A percentile compares a stretch with the other conserved stretches of the same genome.
Evolutionary conservation across 805 yeast genomes (phyloP).

Genomic region (Wickerhamia fluorescens): DNA sequence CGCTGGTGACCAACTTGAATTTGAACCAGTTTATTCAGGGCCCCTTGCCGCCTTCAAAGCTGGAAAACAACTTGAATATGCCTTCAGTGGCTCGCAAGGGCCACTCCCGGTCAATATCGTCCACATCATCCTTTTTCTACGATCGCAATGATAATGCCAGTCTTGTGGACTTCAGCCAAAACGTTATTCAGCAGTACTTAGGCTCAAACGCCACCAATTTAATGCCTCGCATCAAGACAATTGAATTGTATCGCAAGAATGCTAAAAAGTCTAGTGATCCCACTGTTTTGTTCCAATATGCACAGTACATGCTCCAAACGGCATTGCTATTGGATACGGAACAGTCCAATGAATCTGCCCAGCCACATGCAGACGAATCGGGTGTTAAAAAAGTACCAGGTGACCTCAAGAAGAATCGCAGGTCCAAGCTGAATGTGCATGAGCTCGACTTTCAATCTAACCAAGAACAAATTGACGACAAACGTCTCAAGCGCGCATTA

Average conservation of each 20-base stretch:
- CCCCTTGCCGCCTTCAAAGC: slow-evolving; percentile 11
- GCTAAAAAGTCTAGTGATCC: slow-evolving; percentile 85
- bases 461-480: slow-evolving; percentile 8
- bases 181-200: slow-evolving; percentile 43
- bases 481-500: slow-evolving; percentile 42
- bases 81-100: slow-evolving; percentile 9
- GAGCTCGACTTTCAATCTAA: neutral
- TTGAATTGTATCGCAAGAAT: slow-evolving; percentile 79
- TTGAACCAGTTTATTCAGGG: slow-evolving; percentile 7
- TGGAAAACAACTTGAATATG: slow-evolving; percentile 20
- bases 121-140: slow-evolving; percentile 31
- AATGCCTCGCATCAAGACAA: slow-evolving; percentile 72
- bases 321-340: slow-evolving; percentile 55
- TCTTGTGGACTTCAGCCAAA: slow-evolving; percentile 47
- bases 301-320: slow-evolving; percentile 83
- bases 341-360: slow-evolving; percentile 1
- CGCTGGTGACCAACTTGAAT: slow-evolving; percentile 31
- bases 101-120: slow-evolving; percentile 31
- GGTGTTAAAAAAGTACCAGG: neutral
- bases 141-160: slow-evolving; percentile 26
- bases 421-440: slow-evolving; percentile 1
- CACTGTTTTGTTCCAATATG: slow-evolving; percentile 79
- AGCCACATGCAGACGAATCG: neutral
- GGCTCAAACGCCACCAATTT: slow-evolving; percentile 46
- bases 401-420: slow-evolving; percentile 1